A percentile compares a stretch with the other conserved stretches of the same genome.
Evolutionary conservation across 129 eudicot species (phyloP).

Genomic region (Silybum marianum): DNA sequence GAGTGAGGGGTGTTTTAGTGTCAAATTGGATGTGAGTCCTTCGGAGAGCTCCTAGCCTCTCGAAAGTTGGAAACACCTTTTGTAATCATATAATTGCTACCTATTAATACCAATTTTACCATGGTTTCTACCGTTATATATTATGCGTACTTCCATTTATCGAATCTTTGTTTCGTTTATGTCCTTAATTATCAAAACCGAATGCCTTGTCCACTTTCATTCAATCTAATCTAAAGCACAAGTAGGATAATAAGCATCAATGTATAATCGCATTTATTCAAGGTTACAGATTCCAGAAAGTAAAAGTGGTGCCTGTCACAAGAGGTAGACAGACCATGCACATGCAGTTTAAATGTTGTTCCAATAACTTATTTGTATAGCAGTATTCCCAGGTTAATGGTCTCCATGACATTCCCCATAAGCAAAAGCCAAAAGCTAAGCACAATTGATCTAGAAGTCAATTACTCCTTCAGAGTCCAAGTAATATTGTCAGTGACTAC

Average conservation of each 20-base stretch:
- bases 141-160: not conserved
- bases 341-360: no score
- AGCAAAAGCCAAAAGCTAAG: no score
- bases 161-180: not conserved
- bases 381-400: no score
- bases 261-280: no score
- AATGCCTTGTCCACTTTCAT: not conserved
- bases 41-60: not conserved
- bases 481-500: not conserved
- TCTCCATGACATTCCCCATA: no score
- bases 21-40: not conserved
- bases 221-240: not conserved
- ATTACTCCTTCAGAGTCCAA: not conserved
- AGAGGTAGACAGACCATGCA: no score
- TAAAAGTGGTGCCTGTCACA: no score
- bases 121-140: not conserved
- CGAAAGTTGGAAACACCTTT: not conserved
- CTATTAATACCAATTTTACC: not conserved
- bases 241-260: not conserved
- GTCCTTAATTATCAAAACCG: not conserved
- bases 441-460: no score
- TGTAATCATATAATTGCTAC: not conserved
- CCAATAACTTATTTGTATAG: no score
- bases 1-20: not conserved
- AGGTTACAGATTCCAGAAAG: no score